Conservation (phyloP, 2,329 filamentous ascomycete genomes). For the Cercospora sojina region DNA sequence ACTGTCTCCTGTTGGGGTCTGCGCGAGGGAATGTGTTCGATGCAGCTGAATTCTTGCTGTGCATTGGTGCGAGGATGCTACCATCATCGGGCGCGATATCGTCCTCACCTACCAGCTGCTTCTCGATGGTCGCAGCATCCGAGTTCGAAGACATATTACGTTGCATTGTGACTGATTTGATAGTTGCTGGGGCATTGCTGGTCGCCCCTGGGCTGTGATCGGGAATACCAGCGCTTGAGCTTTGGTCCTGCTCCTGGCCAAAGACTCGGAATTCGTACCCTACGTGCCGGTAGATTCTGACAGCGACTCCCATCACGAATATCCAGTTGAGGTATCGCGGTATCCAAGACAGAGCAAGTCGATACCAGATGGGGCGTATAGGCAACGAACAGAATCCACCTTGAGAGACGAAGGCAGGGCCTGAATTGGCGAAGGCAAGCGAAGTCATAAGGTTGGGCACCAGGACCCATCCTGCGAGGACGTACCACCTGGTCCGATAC, state of each 20-base stretch:
- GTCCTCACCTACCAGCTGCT: slow-evolving; percentile 19
- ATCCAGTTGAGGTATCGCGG: slow-evolving; percentile 69
- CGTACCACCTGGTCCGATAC: slow-evolving; percentile 63
- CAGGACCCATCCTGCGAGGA: slow-evolving; percentile 58
- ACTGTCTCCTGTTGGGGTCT: slow-evolving; percentile 22
- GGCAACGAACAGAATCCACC: slow-evolving; percentile 71
- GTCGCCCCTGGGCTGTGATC: slow-evolving; percentile 10
- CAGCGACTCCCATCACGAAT: slow-evolving; percentile 63
- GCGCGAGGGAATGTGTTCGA: slow-evolving; percentile 6
- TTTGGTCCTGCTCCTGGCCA: slow-evolving; percentile 33
- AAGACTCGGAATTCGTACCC: slow-evolving; percentile 46
- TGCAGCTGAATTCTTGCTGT: neutral
- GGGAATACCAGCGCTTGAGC: slow-evolving; percentile 20
- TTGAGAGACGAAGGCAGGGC: slow-evolving; percentile 58
- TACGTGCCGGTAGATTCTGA: slow-evolving; percentile 70
- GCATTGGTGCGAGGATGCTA: neutral
- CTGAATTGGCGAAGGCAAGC: slow-evolving; percentile 61
- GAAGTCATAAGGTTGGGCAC: slow-evolving; percentile 61
- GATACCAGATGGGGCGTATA: slow-evolving; percentile 65
- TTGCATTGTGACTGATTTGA: slow-evolving; percentile 9
- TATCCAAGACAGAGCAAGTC: slow-evolving; percentile 67
- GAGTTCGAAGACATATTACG: slow-evolving; percentile 18
- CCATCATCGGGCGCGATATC: slow-evolving; percentile 31
- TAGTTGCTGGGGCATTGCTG: slow-evolving; percentile 2
- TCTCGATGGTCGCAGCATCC: slow-evolving; percentile 22